These are phyloP conservation scores for Yarrowia sp. DNA, from an alignment of 805 yeast species.

Conservation along the genomic window DNA sequence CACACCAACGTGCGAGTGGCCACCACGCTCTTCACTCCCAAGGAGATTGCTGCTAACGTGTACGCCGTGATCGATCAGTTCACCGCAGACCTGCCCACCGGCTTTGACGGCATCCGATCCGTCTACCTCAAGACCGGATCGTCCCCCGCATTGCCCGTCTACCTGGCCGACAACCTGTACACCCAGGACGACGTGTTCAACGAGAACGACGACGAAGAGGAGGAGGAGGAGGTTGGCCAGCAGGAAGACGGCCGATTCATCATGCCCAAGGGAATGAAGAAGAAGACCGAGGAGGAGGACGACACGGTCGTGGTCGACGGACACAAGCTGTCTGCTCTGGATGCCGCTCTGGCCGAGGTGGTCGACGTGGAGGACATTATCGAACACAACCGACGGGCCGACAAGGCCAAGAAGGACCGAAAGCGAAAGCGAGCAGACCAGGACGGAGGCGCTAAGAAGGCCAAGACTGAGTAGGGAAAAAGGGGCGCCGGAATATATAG, in stretches of 20 bases:
- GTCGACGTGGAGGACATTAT: constrained; percentile 69
- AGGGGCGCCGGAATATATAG: not conserved
- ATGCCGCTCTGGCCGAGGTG: constrained; percentile 78
- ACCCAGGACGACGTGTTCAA: constrained; percentile 49
- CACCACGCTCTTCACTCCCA: constrained; percentile 44
- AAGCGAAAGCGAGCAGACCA: constrained; percentile 19
- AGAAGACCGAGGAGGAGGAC: constrained; percentile 33
- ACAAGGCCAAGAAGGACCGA: constrained; percentile 35
- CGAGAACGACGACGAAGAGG: constrained; percentile 35
- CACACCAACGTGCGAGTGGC: constrained; percentile 58
- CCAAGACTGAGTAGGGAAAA: constrained; percentile 9
- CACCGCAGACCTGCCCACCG: constrained; percentile 32
- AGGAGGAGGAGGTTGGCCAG: constrained; percentile 30
- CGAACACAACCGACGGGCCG: constrained; percentile 58
- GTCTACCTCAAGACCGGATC: constrained; percentile 63
- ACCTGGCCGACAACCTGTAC: constrained; percentile 55
- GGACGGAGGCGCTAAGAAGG: constrained; percentile 17
- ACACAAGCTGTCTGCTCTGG: constrained; percentile 57
- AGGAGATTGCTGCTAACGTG: constrained; percentile 60
- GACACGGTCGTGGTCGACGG: constrained; percentile 33
- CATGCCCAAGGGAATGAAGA: constrained; percentile 30
- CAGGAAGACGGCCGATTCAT: constrained; percentile 23
- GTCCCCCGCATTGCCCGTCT: constrained; percentile 86
- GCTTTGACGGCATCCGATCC: constrained; percentile 39
- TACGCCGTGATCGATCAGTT: constrained; percentile 53